A percentile compares a stretch with the other conserved stretches of the same genome.
These are phyloP conservation scores for Puccinia sorghi DNA, from an alignment of 1,284 basidiomycete genomes.

Conservation along the genomic window DNA sequence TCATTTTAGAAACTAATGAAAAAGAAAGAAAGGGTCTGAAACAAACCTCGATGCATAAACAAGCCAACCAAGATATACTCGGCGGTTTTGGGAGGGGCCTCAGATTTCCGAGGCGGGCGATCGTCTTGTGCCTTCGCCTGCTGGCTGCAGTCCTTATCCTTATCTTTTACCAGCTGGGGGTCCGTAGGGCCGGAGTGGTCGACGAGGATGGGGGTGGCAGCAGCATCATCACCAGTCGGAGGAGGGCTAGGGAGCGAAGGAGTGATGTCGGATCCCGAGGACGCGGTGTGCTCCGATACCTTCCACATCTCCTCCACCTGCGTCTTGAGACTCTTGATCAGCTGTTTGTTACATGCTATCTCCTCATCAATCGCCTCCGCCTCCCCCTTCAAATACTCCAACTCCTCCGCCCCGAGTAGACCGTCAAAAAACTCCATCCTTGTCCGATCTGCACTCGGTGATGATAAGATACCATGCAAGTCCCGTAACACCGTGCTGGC, in stretches of 20 bases:
- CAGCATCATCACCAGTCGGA: too few species aligned
- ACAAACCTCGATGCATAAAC: constrained; percentile 84
- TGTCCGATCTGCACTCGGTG: constrained; percentile 41
- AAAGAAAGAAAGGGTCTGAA: not conserved
- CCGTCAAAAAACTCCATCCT: constrained; percentile 51
- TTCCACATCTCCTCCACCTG: constrained; percentile 78
- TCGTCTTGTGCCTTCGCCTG: not conserved
- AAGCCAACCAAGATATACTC: constrained; percentile 91
- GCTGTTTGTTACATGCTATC: constrained; percentile 66
- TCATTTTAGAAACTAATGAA: not conserved
- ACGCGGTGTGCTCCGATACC: constrained; percentile 56
- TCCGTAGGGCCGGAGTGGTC: not conserved
- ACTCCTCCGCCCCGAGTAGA: constrained; percentile 60
- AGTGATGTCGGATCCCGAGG: not conserved
- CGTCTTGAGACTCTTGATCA: constrained; percentile 66
- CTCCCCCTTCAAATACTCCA: constrained; percentile 59
- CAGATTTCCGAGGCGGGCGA: not conserved
- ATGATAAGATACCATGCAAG: constrained; percentile 37
- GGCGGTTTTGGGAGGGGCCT: constrained; percentile 56
- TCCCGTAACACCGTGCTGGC: constrained; percentile 65
- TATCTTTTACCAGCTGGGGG: constrained; percentile 23
- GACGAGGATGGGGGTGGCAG: not conserved
- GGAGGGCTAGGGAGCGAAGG: not conserved
- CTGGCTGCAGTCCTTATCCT: not conserved
- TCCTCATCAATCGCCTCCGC: constrained; percentile 61